Evolutionary conservation across 768 basidiomycete species (phyloP), one percentile per base, ranked within the genome.

Genomic region (Pleurotus sapidus): DNA sequence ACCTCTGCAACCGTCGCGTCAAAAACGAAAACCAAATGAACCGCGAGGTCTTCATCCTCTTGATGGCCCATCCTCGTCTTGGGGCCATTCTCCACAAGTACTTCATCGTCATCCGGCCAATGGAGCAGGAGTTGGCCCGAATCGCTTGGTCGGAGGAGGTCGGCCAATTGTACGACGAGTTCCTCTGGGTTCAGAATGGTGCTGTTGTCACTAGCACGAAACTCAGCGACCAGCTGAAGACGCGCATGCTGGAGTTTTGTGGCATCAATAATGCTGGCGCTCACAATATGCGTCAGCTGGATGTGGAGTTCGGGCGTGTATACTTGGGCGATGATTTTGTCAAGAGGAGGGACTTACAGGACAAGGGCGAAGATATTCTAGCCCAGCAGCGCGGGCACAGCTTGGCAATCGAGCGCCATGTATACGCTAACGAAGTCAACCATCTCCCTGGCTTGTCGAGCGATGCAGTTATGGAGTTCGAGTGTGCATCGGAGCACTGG

Each of bases 401-500:
- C 5, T 7, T 53, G 18, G 11, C 23, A 3, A 58, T 47, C 15
- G 60, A 55, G 39, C 55, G 48, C 1, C 14, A 20, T 4, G 34
- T 53, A 14, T 67, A 69, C 59, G 66, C 60, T 9, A 14, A 46
- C 1, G 60, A 68, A 55, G 15, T 56, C 34, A 59, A 57, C 1
- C 57, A 60, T 15, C 34, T 67, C 1, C 57, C 59, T 11, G 43
- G 47, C 0, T 20, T 65, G 11, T 55, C 64, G 0, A 61, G 59
- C 49, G 66, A 67, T 20, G n/a, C 62, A 1, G 23, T 69, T 0
- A 49, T 61, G 1, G 51, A 61, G 7, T 66, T 43, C 58, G 64
- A 60, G 0, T 56, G 58, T 1, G 49, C 53, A 0, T 65, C 64
- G 3, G 63, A 66, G 25, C n/a, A 18, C 5, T 69, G 68, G 68